Evolutionary conservation across 257 asterid genomes (phyloP), one percentile per base, ranked within the genome.

Genomic region (Solanum chaucha): DNA sequence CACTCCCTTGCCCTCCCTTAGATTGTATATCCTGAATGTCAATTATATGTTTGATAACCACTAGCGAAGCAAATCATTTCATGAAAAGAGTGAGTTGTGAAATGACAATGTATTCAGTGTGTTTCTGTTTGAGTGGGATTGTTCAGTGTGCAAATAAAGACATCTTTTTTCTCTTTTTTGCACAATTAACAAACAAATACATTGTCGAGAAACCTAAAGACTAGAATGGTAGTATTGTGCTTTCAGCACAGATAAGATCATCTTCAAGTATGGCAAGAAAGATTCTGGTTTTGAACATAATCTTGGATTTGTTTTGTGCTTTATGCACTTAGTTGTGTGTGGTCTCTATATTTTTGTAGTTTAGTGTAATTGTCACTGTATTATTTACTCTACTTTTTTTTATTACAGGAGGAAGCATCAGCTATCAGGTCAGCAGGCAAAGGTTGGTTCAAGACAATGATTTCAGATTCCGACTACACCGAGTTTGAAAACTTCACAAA

Each of bases 401-500:
- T 84, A 35, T 38, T 22, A 22, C 55, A 96, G 99, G 99, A 94
- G 96, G 98, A 95, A 89, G 94, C 98, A 14, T 14, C 93, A 19
- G 93, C 95, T 4, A 91, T 94, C 67, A 90, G 91, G 87, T 90
- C 94, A 3, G 97, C 98, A 2, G 87, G 97, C 87, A 92, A 89
- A 86, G 35, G 90, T 1, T 96, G 99, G 99, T 96, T 92, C 93
- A 94, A 95, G 93, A 94, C 98, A 0, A 96, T 96, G 98, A 93
- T 96, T 59, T 95, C 98, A 0, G 98, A 96, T 14, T 92, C 95
- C 4, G 98, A 95, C 82, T 96, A 96, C 88, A 91, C 98, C 0
- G 98, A 96, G 89, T 96, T 96, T 2, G 99, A 96, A 6, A 91
- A 89, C 88, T 96, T 96, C 94, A 26, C 98, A 1, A 96, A 96